A percentile compares a stretch with the other conserved stretches of the same genome.
These are phyloP conservation scores for Diplocarpon mali DNA, from an alignment of 2,329 filamentous ascomycete genomes.

Conservation along the genomic window DNA sequence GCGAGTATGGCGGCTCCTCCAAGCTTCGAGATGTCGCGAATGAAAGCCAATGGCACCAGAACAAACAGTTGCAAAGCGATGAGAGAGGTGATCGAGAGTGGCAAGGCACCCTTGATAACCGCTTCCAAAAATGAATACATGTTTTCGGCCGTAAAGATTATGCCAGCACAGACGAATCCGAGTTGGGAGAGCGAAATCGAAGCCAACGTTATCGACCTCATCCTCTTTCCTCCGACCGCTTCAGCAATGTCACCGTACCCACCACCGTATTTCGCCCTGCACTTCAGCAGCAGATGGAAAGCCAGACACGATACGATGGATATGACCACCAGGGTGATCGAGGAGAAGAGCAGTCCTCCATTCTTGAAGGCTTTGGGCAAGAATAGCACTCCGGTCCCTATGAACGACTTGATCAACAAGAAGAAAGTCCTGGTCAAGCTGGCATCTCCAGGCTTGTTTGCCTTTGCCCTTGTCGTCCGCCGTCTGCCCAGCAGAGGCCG, in stretches of 20 bases:
- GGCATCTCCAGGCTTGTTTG: constrained; percentile 52
- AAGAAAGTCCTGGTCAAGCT: constrained; percentile 73
- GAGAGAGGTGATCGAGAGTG: constrained; percentile 75
- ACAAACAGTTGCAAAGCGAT: constrained; percentile 89
- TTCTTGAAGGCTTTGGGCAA: constrained; percentile 85
- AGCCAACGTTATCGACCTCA: constrained; percentile 73
- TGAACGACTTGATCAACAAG: constrained; percentile 87
- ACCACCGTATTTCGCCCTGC: constrained; percentile 47
- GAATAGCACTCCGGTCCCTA: constrained; percentile 89
- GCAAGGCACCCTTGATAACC: constrained; percentile 71
- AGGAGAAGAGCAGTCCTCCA: constrained; percentile 92
- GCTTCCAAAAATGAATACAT: constrained; percentile 85
- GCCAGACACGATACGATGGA: constrained; percentile 89
- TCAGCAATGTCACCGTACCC: constrained; percentile 95
- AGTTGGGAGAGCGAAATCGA: constrained; percentile 92
- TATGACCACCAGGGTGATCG: constrained; percentile 73
- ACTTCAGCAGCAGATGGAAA: constrained; percentile 71
- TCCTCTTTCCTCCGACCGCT: constrained; percentile 75
- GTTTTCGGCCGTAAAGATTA: constrained; percentile 90
- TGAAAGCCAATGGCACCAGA: constrained; percentile 82
- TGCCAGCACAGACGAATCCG: constrained; percentile 86
- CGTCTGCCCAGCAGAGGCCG: constrained; percentile 62
- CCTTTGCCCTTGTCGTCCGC: constrained; percentile 48
- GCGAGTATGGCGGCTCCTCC: constrained; percentile 86
- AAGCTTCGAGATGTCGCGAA: constrained; percentile 92